Base-by-base conservation (phyloP, 768 basidiomycete species). In the Hygrophorus russula region DNA sequence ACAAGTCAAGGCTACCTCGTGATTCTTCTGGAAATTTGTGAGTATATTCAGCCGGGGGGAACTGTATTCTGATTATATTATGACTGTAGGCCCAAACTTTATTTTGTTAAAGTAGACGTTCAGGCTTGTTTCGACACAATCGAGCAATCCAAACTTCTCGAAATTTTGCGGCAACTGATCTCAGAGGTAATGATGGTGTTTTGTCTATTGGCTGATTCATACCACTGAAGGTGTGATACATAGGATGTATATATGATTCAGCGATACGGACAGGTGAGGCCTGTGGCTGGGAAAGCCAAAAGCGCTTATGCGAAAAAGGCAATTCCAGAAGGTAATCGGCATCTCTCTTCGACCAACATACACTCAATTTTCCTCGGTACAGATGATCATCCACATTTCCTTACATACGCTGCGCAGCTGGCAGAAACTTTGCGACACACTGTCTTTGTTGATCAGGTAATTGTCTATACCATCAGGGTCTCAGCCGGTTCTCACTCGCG, bases 71-170 rank as follows among this genome's bases (percentile, higher is more conserved):
- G 34, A 35, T 15, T 15, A 28, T 8, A 9, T 3, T 24, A 8
- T 35, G 14, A 5, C n/a, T 33, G 31, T 3, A 94, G 93, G 30
- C 90, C 93, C 0, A 79, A 79, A 49, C 61, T 98, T 5, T 98
- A 92, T 60, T 94, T 99, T 53, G 93, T 92, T 40, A 99, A 99
- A 60, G 77, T 96, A 18, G 96, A 99, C 56, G 91, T 98, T 13
- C 84, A 84, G 48, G 82, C 94, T 5, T 96, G 92, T 52, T 99
- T 97, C 66, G 96, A 99, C 61, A 90, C 86, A 0, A 98, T 98
- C 46, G 80, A 90, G 28, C 96, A 98, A 59, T 69, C 74, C 6
- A 92, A 82, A 53, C 62, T 99, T 35, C 61, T 98, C 27, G 68
- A 75, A 31, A 87, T 99, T 30, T 60, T 98, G 19, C 69, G 73